Evolutionary conservation across 352 stramenopile species (phyloP).

Genomic region (Blastocystis hominis): DNA sequence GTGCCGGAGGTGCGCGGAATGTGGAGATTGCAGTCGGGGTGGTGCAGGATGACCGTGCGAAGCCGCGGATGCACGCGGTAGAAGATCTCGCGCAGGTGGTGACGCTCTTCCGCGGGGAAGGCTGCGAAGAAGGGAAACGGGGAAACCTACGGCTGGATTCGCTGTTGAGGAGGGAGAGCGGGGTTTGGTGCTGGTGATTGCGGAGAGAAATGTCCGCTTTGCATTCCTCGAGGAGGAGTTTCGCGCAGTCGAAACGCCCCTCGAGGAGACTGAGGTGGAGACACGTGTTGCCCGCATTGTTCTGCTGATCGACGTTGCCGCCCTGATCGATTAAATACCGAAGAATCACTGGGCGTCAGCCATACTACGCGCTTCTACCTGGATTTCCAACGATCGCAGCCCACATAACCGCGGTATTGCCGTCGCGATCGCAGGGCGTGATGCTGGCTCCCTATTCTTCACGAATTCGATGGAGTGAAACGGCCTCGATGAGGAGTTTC

Average conservation of each 20-base stretch:
- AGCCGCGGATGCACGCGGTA: constrained; percentile 63
- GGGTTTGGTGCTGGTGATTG: constrained; percentile 59
- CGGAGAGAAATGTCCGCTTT: not conserved
- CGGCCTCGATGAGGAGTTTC: constrained; percentile 8
- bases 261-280: constrained; percentile 58
- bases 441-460: constrained; percentile 6
- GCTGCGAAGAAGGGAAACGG: not conserved
- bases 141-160: not conserved
- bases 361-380: not conserved
- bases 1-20: constrained; percentile 59
- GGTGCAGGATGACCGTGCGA: constrained; percentile 75
- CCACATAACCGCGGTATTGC: constrained; percentile 62
- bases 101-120: not conserved
- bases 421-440: constrained; percentile 26
- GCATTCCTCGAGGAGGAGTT: constrained; percentile 18
- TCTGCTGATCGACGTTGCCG: not conserved
- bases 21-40: constrained; percentile 78
- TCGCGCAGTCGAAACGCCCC: not conserved
- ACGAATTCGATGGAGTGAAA: not conserved
- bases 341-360: constrained; percentile 28
- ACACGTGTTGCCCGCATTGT: constrained; percentile 59
- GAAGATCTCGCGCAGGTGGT: constrained; percentile 55
- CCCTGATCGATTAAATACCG: constrained; percentile 46
- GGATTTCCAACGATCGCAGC: constrained; percentile 57
- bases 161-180: constrained; percentile 53